Base-by-base conservation (phyloP, 1,284 basidiomycete species). In the Melampsora larici-populina region DNA sequence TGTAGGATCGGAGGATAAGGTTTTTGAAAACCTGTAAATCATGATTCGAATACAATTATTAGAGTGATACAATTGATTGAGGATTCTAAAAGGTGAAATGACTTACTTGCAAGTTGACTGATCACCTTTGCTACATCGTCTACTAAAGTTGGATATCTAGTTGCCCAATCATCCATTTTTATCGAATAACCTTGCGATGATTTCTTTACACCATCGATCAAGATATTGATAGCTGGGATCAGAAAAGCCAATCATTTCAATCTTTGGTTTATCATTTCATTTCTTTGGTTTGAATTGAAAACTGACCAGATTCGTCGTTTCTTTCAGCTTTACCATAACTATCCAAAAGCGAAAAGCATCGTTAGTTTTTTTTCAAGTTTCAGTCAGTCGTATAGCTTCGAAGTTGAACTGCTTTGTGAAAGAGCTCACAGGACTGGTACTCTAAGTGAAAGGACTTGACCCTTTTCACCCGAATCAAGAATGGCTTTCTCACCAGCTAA, bases 131-230 rank as follows among this genome's bases (percentile, higher is more conserved):
- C 81, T 18, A 82, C 74, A 49, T 82, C 81, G 1, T 51, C 64
- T 15, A 91, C 88, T 80, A 91, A 91, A 36, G 92, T 93, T 0
- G 92, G 92, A 84, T 89, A 92, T 26, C 92, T 87, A 24, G 89
- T 91, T 17, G 91, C 91, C 82, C 89, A 93, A 83, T 93, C 90
- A 82, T 94, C 92, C 92, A 93, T 93, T 82, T 88, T 91, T 85
- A 92, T 92, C 67, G 85, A 85, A 84, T 91, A 91, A 6, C 79
- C 79, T 5, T 21, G 36, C 1, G 90, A 90, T 9, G 90, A 90
- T 81, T 90, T 90, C 81, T 87, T 85, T 0, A 93, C 91, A 63
- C 92, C 85, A 82, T 93, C 91, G 31, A 93, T 82, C 15, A 94
- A 86, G 78, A 91, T 87, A 81, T 93, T 94, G 78, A 94, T 86